Evolutionary conservation across 208 protist species (phyloP), one percentile per base, ranked within the genome.

Genomic region (Acanthamoeba castellanii): DNA sequence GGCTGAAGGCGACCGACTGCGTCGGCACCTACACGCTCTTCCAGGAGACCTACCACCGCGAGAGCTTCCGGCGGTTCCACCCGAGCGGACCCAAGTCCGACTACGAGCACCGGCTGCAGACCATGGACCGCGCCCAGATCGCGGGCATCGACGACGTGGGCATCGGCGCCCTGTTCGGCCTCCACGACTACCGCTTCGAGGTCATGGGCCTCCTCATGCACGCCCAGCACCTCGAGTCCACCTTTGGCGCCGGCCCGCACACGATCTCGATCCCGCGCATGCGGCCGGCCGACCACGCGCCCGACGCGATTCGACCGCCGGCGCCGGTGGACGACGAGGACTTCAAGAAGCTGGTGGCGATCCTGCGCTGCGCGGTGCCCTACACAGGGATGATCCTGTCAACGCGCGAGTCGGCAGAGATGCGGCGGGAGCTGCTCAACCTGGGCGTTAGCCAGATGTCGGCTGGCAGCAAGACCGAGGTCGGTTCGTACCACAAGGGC

Each of bases 361-460:
- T 97, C 22, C 25, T 96, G 9, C 47, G 96, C 9, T 94, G 92
- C 84, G 74, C 96, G 6, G 96, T 97, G 82, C 96, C 96, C 20
- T 97, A 97, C 81, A 97, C 96, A 32, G 96, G 96, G 7, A 97
- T 97, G 96, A 97, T 97, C 72, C 91, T 97, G 4, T 96, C 95
- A 0, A 97, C 96, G 4, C 90, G 95, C 55, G 96, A 97, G 85
- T 72, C 22, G 45, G n/a, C 66, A 5, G 76, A 96, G 61, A 97
- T 96, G 95, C 45, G 96, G 47, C 66, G 87, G 14, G 50, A 97
- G 64, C 90, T 97, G 34, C 72, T 97, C 25, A 76, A 95, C 50
- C 37, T 97, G 50, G 96, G 96, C 89, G 96, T 97, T 50, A 96
- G 93, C 20, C 95, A 97, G 85, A 95, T 97, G 87, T 95, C 81